Base-by-base conservation (phyloP, 352 stramenopile genomes). In the Phytophthora aleatoria region DNA sequence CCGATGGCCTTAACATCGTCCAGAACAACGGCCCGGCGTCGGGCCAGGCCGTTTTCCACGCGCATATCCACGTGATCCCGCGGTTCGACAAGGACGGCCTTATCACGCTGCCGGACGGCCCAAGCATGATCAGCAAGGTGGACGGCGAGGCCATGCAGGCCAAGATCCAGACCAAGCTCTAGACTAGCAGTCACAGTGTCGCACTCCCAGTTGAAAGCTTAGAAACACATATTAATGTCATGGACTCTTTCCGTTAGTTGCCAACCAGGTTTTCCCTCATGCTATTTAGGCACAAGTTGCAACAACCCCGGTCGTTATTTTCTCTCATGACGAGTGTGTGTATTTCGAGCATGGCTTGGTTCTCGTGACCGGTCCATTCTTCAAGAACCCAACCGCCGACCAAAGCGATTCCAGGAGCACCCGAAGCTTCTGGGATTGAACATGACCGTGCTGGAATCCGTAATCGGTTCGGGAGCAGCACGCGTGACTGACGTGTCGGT, bases 81-180 rank as follows among this genome's bases (percentile, higher is more conserved):
- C 87, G 85, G 57, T 92, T 87, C 41, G 65, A 83, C 1, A 60
- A 67, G 53, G 85, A 95, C 64, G 72, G 67, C 7, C 58, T 92
- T 53, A 59, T 95, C 16, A 67, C 69, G 56, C 49, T 95, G 13
- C 83, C 87, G 1, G 69, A 67, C 2, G 74, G 78, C 16, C 52
- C 78, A 35, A 49, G 51, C 9, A 92, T 92, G 85, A 83, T 95
- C 61, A 61, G 62, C 48, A 81, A 84, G 62, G 83, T 87, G 12
- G 81, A 90, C 42, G 87, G 71, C 16, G 30, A 61, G 12, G 76
- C 76, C 35, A 76, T 93, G 67, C 71, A 93, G 51, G 54, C 67
- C 27, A 88, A 94, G 70, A 95, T 95, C 71, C 83, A 95, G 61
- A 72, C 47, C 53, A 83, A 92, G 54, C 78, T 95, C 16, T 86